Evolutionary conservation across 345 rosid species (phyloP), one percentile per base, ranked within the genome.

Genomic region (Firmiana major): DNA sequence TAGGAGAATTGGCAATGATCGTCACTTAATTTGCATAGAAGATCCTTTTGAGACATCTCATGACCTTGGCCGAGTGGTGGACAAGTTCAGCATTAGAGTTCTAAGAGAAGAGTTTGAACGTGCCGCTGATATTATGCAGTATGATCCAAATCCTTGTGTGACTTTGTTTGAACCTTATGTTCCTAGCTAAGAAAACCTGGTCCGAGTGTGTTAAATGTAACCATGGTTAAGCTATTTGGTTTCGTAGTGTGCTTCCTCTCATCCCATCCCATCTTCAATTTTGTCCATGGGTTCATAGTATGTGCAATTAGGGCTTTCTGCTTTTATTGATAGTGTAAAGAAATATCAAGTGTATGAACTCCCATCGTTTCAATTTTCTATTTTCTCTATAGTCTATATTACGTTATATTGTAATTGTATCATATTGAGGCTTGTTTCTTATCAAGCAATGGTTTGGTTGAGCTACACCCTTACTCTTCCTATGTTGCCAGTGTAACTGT

Each of bases 1-100:
- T 28, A 90, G 97, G 81, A 91, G 99, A 81, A 79, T 92, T 5
- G 98, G 98, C 77, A 96, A 96, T 49, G 99, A 96, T 77, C 89
- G 98, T 7, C 99, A 96, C 83, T 84, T 96, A 92, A 96, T 96
- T 87, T 93, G 99, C 93, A 96, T 96, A 79, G 99, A 96, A 86
- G 99, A 96, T 81, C 99, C 99, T 0, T 96, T 96, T 43, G 93
- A 88, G 87, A 82, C 77, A 65, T 79, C 87, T 69, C 99, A 96
- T 63, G 97, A 96, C 76, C 91, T 96, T 58, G 99, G 99, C 3
- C 88, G 98, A 71, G 99, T 93, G 17, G 99, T 96, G 77, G 99
- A 93, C 78, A 93, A 90, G 86, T 86, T 79, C 84, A 93, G 97
- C 87, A 91, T 96, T 65, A 81, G 86, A 82, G 98, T 93, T 76